Conservation (phyloP, 1,284 basidiomycete species). For the Clitocybe nebularis region DNA sequence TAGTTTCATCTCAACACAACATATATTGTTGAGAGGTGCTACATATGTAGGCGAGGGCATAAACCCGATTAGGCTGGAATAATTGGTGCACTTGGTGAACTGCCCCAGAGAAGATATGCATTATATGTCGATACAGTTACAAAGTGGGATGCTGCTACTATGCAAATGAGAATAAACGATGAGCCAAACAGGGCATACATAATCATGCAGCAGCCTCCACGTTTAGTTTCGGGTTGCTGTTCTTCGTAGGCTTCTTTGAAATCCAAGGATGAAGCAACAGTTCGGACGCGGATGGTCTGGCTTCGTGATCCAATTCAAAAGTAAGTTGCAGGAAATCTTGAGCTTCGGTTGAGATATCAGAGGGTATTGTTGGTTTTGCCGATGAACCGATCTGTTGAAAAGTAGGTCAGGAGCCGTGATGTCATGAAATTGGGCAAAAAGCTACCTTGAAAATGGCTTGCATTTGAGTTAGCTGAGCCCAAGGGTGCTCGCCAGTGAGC, state of each 20-base stretch:
- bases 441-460: constrained; percentile 92
- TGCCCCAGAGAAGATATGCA: too few relatives aligned
- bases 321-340: constrained; percentile 82
- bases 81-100: too few relatives aligned
- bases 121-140: too few relatives aligned
- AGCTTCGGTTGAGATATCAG: constrained; percentile 84
- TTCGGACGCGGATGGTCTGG: constrained; percentile 77
- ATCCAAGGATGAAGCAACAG: constrained; percentile 79
- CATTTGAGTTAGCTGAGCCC: constrained; percentile 98
- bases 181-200: too few relatives aligned
- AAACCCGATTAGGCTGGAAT: too few relatives aligned
- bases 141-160: too few relatives aligned
- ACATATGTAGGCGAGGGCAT: too few relatives aligned
- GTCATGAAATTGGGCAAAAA: background rate
- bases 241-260: constrained; percentile 32
- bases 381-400: constrained; percentile 77
- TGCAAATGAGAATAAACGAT: too few relatives aligned
- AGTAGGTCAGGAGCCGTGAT: background rate
- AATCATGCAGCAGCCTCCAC: constrained; percentile 7
- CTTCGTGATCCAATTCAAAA: constrained; percentile 81
- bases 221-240: constrained; percentile 12
- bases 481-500: constrained; percentile 96
- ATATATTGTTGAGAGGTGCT: too few relatives aligned
- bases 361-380: constrained; percentile 79
- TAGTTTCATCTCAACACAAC: too few relatives aligned